Base-by-base conservation (phyloP, 305 asterid species). In the Withania somnifera region DNA sequence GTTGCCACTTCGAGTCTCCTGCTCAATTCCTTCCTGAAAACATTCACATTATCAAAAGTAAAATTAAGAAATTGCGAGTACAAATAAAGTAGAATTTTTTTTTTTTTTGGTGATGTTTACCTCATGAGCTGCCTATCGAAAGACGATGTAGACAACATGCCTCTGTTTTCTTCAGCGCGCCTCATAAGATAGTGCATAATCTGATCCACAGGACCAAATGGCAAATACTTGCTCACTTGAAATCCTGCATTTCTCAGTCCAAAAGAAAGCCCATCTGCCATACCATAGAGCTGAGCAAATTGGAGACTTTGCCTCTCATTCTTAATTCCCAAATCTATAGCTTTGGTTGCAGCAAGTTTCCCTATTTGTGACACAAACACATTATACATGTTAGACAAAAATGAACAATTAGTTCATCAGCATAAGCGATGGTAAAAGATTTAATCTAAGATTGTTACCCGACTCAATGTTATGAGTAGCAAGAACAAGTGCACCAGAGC, bases 401-500 rank as follows among this genome's bases (percentile, higher is more conserved):
- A 9, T 19, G 4, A 51, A 24, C 4, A 15, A 26, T 36, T 30
- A 30, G 4, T 58, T 61, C 20, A 61, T 60, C 42, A 28, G 17
- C 75, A 32, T 17, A n/a, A 7, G 1, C 0, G 6, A 32, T 17
- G 6, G 17, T 17, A 17, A 4, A 17, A 32, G 50, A n/a, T 3
- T 0, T 2, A 34, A 14, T 19, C 7, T n/a, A 0, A 0, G n/a
- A 75, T 50, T 17, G 17, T 50, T 87, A 94, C 97, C 97, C 56
- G 99, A 96, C 34, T 91, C 93, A 20, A 90, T 73, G 28, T 96
- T 96, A 84, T 96, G 99, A 34, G 98, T 96, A 2, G 98, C 98
- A 14, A 94, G 92, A 61, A 96, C 95, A 60, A 89, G 85, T 0
- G 93, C 87, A 1, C 95, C 96, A 1, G 94, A 84, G 28, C 98